Conservation (phyloP, 352 stramenopile species). For the Halophytophthora batemanensis region DNA sequence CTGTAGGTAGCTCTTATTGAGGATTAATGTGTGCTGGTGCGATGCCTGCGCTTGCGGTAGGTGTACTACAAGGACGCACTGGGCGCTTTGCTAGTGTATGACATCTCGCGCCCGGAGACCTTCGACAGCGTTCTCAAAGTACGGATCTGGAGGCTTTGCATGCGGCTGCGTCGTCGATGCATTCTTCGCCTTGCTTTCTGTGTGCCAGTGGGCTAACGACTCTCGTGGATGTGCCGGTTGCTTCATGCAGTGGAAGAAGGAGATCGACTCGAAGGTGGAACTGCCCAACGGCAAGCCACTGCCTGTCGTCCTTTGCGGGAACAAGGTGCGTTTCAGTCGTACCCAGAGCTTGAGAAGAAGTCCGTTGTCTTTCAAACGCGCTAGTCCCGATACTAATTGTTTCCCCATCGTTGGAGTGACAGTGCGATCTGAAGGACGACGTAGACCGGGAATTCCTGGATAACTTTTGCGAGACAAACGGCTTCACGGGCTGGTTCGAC, state of each 20-base stretch:
- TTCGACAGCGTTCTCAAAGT: conserved; percentile 89
- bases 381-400: background rate
- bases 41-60: conserved; percentile 9
- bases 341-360: background rate
- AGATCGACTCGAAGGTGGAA: conserved; percentile 92
- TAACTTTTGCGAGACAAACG: conserved; percentile 87
- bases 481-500: conserved; percentile 91
- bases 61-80: conserved; percentile 94
- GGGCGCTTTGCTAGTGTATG: conserved; percentile 90
- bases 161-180: background rate
- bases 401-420: conserved; percentile 5
- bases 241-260: conserved; percentile 85
- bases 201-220: background rate
- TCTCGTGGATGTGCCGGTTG: conserved; percentile 4
- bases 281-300: conserved; percentile 90
- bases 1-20: no score
- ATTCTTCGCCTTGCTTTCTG: background rate
- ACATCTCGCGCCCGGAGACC: conserved; percentile 89
- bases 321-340: conserved; percentile 66
- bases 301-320: conserved; percentile 90
- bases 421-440: conserved; percentile 85
- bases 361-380: background rate
- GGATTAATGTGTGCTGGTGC: background rate
- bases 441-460: conserved; percentile 79
- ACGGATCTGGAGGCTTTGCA: background rate